Evolutionary conservation across 1,284 basidiomycete genomes (phyloP), one percentile per base, ranked within the genome.

Genomic region (Waitea zeae): DNA sequence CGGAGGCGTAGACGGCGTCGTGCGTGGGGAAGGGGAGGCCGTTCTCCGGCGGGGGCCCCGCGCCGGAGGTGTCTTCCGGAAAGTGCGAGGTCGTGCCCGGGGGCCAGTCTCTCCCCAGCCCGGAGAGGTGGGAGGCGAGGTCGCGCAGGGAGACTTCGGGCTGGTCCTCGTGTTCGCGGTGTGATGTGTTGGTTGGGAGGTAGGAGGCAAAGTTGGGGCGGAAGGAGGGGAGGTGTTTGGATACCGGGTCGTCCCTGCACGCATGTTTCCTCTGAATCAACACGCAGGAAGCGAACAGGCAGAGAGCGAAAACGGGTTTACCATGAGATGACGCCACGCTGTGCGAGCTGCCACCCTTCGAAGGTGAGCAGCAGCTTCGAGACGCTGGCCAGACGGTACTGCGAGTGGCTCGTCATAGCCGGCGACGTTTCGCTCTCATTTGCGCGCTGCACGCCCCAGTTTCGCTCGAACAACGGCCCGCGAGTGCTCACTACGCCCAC

Each of bases 1-100:
- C 9, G 5, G 33, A 18, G 12, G 18, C 17, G 19, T 24, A 18
- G n/a, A 34, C 33, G 11, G 5, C 33, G 9, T 34, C 19, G 5
- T 14, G 9, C 4, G 17, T 9, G 11, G 33, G 33, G 15, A 34
- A 34, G 11, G 33, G 20, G 5, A 20, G 20, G 12, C 33, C 33
- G 19, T 34, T 34, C 13, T 24, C 33, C n/a, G 33, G 33, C 5
- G 33, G 33, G 5, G 33, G n/a, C 5, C 33, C 33, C 12, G 19
- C 33, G n/a, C 33, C 33, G 6, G 9, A 9, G 19, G 26, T 5
- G 9, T n/a, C 12, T 15, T 34, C n/a, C 4, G 33, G 33, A 12
- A 12, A 34, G 6, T 13, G n/a, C 4, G n/a, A 5, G n/a, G 26
- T 34, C 5, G 11, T 12, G 5, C 33, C 20, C 5, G 20, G 33